Percentiles rank a stretch among this genome's conserved stretches.
phyloP scores from a whole-genome alignment of 169 alveolate genomes.

The Plasmodium vivax region DNA sequence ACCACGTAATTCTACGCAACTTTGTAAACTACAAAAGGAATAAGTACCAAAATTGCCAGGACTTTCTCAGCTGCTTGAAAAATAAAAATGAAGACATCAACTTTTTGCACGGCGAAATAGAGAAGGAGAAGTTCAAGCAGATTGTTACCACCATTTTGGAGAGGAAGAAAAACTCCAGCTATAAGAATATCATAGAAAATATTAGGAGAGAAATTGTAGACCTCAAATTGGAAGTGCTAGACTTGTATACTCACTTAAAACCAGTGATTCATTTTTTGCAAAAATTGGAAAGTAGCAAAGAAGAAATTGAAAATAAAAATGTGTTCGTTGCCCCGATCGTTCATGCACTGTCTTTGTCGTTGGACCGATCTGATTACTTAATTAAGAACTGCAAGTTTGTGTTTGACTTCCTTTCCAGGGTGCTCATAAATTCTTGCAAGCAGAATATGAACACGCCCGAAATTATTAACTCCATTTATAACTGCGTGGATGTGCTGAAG shows the following conservation, averaged over 20 bases:
- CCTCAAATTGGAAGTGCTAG: slow-evolving; percentile 33
- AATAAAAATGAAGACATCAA: slow-evolving; percentile 45
- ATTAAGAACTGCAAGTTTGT: slow-evolving; percentile 67
- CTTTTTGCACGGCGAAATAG: slow-evolving; percentile 48
- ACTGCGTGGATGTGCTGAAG: slow-evolving; percentile 52
- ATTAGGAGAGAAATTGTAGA: slow-evolving; percentile 45
- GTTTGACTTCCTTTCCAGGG: slow-evolving; percentile 55
- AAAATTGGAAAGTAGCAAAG: slow-evolving; percentile 49
- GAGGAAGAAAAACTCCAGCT: slow-evolving; percentile 69
- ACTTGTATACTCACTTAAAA: slow-evolving; percentile 56
- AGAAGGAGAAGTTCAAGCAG: slow-evolving; percentile 41
- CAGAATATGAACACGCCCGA: slow-evolving; percentile 57
- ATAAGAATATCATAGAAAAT: slow-evolving; percentile 59
- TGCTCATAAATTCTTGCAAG: slow-evolving; percentile 51
- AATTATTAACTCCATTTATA: slow-evolving; percentile 63
- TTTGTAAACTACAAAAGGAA: slow-evolving; percentile 57
- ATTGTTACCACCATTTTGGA: slow-evolving; percentile 49
- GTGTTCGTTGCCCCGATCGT: slow-evolving; percentile 36
- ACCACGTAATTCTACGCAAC: slow-evolving; percentile 55
- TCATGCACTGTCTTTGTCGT: slow-evolving; percentile 54
- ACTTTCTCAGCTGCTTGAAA: slow-evolving; percentile 28
- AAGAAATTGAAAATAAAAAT: slow-evolving; percentile 29
- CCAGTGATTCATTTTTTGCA: slow-evolving; percentile 69
- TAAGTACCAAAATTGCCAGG: slow-evolving; percentile 36
- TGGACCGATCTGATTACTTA: slow-evolving; percentile 41